Conservation (phyloP, 257 asterid genomes). For the Avicennia marina region DNA sequence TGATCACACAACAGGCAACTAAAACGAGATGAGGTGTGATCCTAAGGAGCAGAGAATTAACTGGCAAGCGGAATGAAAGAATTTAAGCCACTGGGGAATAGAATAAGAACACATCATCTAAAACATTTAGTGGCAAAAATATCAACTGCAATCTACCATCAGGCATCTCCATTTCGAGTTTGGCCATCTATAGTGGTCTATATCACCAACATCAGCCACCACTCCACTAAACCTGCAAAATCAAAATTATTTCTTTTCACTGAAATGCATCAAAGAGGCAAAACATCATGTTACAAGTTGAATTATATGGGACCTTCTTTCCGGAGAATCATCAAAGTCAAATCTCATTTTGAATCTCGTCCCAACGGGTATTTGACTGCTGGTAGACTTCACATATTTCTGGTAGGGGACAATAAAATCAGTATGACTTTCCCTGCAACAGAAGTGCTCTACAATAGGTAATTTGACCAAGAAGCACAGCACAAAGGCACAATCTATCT, state of each 20-base stretch:
- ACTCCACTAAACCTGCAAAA: conserved; percentile 78
- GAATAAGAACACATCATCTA: too few relatives aligned
- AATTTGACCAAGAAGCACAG: conserved; percentile 1
- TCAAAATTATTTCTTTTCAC: not conserved
- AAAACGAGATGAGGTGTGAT: too few relatives aligned
- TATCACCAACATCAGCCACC: conserved; percentile 77
- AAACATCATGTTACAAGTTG: not conserved
- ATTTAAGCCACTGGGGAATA: too few relatives aligned
- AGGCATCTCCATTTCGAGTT: conserved; percentile 96
- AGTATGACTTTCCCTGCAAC: conserved; percentile 69
- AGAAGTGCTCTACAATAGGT: not conserved
- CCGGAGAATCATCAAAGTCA: conserved; percentile 91
- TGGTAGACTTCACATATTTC: conserved; percentile 56
- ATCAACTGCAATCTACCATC: conserved; percentile 39
- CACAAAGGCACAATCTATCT: not conserved
- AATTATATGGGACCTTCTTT: conserved; percentile 58
- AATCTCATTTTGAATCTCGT: conserved; percentile 80
- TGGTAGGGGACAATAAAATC: conserved; percentile 74
- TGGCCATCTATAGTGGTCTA: conserved; percentile 81
- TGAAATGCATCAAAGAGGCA: conserved; percentile 9
- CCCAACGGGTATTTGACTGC: conserved; percentile 59
- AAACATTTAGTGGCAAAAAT: not conserved
- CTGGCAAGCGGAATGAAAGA: too few relatives aligned
- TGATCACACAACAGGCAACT: too few relatives aligned
- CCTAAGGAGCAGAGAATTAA: too few relatives aligned